A percentile compares a stretch with the other conserved stretches of the same genome.
Evolutionary conservation across 1,284 basidiomycete genomes (phyloP).

Genomic region (Heterobasidion parviporum): DNA sequence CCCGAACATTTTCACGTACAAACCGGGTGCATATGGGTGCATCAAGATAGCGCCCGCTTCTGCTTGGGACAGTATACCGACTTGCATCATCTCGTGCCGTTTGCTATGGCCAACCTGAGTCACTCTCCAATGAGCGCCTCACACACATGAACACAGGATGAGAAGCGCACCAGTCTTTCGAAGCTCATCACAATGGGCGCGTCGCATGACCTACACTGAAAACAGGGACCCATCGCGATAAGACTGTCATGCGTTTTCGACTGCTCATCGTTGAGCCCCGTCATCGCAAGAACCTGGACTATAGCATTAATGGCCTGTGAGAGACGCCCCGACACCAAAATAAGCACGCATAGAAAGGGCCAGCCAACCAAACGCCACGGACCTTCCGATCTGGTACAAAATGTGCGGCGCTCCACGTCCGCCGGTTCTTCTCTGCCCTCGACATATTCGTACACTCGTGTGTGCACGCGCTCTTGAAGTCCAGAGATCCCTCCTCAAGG

Average conservation of each 20-base stretch:
- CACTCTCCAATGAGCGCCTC: background rate
- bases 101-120: conserved; percentile 38
- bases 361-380: conserved; percentile 5
- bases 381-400: conserved; percentile 56
- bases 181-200: conserved; percentile 41
- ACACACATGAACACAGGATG: background rate
- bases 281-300: conserved; percentile 25
- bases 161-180: conserved; percentile 35
- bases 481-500: conserved; percentile 35
- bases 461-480: conserved; percentile 46
- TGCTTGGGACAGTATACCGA: conserved; percentile 25
- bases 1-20: conserved; percentile 22
- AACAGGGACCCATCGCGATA: conserved; percentile 19
- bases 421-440: conserved; percentile 20
- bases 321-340: background rate
- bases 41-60: conserved; percentile 14
- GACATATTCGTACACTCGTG: conserved; percentile 39
- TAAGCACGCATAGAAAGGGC: background rate
- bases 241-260: conserved; percentile 16
- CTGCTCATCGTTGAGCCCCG: conserved; percentile 24
- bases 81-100: conserved; percentile 47
- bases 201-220: conserved; percentile 47
- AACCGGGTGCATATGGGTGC: conserved; percentile 23
- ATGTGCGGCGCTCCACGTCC: conserved; percentile 36
- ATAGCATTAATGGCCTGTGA: conserved; percentile 36